Conservation (phyloP, 2,329 filamentous ascomycete species). For the Fusarium irregulare region DNA sequence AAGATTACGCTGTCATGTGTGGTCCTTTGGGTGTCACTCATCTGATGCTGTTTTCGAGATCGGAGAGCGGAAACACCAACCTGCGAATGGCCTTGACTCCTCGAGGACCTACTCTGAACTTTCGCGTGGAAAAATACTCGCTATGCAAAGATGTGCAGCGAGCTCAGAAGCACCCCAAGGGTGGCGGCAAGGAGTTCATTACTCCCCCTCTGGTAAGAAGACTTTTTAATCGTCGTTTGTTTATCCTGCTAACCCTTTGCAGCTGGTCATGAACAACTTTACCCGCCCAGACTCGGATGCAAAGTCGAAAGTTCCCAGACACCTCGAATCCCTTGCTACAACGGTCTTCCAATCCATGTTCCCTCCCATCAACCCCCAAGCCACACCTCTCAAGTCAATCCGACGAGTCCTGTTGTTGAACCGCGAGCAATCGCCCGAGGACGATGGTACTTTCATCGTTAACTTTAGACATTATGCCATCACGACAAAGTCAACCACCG, state of each 20-base stretch:
- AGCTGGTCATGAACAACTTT: constrained; percentile 99
- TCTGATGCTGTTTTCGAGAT: constrained; percentile 91
- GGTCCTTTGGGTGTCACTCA: constrained; percentile 94
- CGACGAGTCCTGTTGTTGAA: constrained; percentile 91
- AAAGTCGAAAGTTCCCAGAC: constrained; percentile 82
- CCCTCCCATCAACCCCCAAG: constrained; percentile 92
- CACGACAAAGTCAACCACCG: constrained; percentile 84
- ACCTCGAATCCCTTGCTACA: constrained; percentile 91
- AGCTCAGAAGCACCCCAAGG: constrained; percentile 83
- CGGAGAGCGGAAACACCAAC: constrained; percentile 90
- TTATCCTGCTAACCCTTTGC: constrained; percentile 42
- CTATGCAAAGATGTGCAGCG: constrained; percentile 90
- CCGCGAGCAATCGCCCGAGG: constrained; percentile 71
- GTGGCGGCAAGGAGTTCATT: constrained; percentile 85
- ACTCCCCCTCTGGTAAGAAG: constrained; percentile 79
- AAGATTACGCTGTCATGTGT: constrained; percentile 95
- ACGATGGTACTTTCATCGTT: constrained; percentile 80
- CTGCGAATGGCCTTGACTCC: constrained; percentile 88
- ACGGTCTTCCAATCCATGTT: constrained; percentile 97
- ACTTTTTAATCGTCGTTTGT: not conserved
- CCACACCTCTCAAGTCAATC: constrained; percentile 90
- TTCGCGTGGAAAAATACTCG: constrained; percentile 94
- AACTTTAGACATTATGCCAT: constrained; percentile 96
- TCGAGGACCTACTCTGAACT: constrained; percentile 91
- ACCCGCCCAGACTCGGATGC: constrained; percentile 70